A percentile compares a stretch with the other conserved stretches of the same genome.
Conservation (phyloP, 495 filamentous ascomycete species). For the Hypoxylon lenormandii region DNA sequence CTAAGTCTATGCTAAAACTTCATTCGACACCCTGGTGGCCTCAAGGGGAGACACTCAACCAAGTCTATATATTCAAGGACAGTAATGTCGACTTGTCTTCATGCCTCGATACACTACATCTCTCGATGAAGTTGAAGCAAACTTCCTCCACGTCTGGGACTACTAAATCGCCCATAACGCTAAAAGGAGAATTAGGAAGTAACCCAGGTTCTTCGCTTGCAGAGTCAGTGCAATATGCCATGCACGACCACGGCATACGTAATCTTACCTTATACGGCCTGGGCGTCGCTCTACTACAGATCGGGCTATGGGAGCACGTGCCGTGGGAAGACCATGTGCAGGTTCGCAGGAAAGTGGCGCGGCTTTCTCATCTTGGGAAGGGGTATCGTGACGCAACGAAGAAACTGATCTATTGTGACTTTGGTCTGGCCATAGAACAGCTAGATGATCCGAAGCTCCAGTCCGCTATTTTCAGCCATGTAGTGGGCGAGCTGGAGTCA, state of each 20-base stretch:
- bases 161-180: neutral
- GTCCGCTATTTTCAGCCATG: slow-evolving; percentile 13
- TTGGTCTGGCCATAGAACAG: slow-evolving; percentile 19
- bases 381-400: slow-evolving; percentile 14
- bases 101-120: slow-evolving; percentile 35
- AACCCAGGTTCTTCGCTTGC: neutral
- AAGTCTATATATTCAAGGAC: slow-evolving; percentile 29
- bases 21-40: slow-evolving; percentile 28
- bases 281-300: slow-evolving; percentile 45
- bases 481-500: slow-evolving; percentile 21
- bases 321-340: slow-evolving; percentile 18
- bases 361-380: slow-evolving; percentile 8
- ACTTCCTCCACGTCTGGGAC: neutral
- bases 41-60: slow-evolving; percentile 23
- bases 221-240: slow-evolving; percentile 29
- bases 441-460: slow-evolving; percentile 9
- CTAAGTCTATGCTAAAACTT: slow-evolving; percentile 22
- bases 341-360: slow-evolving; percentile 16
- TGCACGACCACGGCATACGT: slow-evolving; percentile 37
- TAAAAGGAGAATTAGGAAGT: neutral
- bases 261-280: slow-evolving; percentile 46
- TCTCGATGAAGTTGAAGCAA: slow-evolving; percentile 5
- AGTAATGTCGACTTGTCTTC: slow-evolving; percentile 16
- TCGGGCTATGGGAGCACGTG: slow-evolving; percentile 41
- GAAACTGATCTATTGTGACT: slow-evolving; percentile 27